phyloP scores from a whole-genome alignment of 2,329 filamentous ascomycete species.

The Verticillium nubilum region DNA sequence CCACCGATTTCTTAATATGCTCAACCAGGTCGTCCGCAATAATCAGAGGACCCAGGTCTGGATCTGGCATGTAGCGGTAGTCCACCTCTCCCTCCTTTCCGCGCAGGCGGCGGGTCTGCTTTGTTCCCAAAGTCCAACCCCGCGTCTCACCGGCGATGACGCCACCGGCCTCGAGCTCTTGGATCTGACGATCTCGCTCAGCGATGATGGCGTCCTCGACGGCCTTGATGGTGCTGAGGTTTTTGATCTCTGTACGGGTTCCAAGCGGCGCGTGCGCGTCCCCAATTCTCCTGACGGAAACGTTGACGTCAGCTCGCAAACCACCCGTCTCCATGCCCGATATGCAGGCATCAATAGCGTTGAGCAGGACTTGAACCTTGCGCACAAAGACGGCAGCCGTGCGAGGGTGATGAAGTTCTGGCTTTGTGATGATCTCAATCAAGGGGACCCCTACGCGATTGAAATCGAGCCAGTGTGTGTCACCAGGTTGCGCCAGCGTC shows the following conservation, averaged over 20 bases:
- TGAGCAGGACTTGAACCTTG: slow-evolving; percentile 79
- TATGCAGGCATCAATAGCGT: slow-evolving; percentile 77
- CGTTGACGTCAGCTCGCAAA: slow-evolving; percentile 89
- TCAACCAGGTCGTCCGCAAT: slow-evolving; percentile 66
- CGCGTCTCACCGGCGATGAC: slow-evolving; percentile 79
- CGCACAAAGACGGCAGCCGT: slow-evolving; percentile 85
- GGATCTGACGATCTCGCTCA: slow-evolving; percentile 84
- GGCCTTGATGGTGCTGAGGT: slow-evolving; percentile 88
- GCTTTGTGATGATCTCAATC: slow-evolving; percentile 91
- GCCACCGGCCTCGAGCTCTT: slow-evolving; percentile 69
- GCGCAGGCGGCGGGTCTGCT: slow-evolving; percentile 73
- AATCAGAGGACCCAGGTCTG: slow-evolving; percentile 76
- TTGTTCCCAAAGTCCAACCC: slow-evolving; percentile 83
- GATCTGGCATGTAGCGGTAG: slow-evolving; percentile 97
- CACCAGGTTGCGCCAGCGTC: slow-evolving; percentile 71
- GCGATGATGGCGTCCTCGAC: slow-evolving; percentile 92
- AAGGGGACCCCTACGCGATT: slow-evolving; percentile 88
- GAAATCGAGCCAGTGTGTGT: slow-evolving; percentile 79
- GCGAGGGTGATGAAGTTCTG: slow-evolving; percentile 79
- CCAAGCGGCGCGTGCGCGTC: slow-evolving; percentile 51
- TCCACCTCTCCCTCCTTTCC: slow-evolving; percentile 97
- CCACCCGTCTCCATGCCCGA: slow-evolving; percentile 92
- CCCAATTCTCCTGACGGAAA: slow-evolving; percentile 68
- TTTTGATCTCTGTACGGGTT: slow-evolving; percentile 94
- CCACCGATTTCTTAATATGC: slow-evolving; percentile 58